Conservation (phyloP, 495 filamentous ascomycete genomes). For the Aspergillus wentii region DNA sequence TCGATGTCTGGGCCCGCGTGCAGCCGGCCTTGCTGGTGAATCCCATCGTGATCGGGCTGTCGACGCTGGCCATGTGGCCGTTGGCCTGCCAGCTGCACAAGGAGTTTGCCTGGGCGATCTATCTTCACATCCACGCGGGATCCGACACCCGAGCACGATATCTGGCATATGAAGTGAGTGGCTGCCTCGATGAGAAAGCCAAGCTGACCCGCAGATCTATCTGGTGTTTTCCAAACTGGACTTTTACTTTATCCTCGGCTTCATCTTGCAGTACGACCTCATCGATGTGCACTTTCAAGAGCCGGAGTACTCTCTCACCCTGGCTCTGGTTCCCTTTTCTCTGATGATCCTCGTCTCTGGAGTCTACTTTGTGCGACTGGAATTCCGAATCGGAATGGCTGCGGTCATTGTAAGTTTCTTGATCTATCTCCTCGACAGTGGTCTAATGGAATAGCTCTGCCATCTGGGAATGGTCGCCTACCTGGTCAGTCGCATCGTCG, state of each 20-base stretch:
- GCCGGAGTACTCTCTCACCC: slow-evolving; percentile 17
- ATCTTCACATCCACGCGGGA: slow-evolving; percentile 13
- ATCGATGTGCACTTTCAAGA: slow-evolving; percentile 20
- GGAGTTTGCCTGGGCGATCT: slow-evolving; percentile 21
- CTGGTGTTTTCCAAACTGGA: slow-evolving; percentile 15
- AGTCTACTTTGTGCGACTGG: slow-evolving; percentile 11
- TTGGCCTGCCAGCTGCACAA: slow-evolving; percentile 14
- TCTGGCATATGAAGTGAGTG: slow-evolving; percentile 16
- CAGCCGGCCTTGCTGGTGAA: slow-evolving; percentile 8
- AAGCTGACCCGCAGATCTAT: slow-evolving; percentile 9
- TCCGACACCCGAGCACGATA: slow-evolving; percentile 7
- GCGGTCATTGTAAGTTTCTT: slow-evolving; percentile 12
- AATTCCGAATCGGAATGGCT: slow-evolving; percentile 8
- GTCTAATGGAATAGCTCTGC: too few relatives aligned
- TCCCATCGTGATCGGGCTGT: slow-evolving; percentile 12
- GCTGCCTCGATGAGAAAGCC: not conserved
- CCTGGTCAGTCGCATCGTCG: slow-evolving; percentile 14
- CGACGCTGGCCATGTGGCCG: slow-evolving; percentile 9
- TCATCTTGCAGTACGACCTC: slow-evolving; percentile 18
- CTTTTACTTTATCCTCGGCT: slow-evolving; percentile 16
- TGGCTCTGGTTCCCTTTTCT: slow-evolving; percentile 12
- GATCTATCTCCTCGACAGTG: too few relatives aligned
- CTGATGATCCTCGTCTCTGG: slow-evolving; percentile 13
- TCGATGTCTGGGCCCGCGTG: slow-evolving; percentile 11
- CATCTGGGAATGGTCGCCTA: slow-evolving; percentile 14